These are phyloP conservation scores for Salix suchowensis DNA, from an alignment of 345 rosid genomes.

Conservation along the genomic window DNA sequence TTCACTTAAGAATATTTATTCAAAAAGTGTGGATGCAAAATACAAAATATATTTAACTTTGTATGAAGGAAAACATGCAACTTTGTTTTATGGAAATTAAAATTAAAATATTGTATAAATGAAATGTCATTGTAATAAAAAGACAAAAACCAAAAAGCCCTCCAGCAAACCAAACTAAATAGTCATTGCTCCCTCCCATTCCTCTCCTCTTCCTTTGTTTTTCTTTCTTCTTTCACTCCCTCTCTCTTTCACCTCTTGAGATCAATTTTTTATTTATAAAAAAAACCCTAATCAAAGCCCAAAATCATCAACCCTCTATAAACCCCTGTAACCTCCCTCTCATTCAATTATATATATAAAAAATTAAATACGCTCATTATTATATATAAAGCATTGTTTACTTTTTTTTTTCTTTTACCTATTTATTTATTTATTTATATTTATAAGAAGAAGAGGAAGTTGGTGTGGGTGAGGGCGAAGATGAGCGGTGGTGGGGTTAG, in stretches of 20 bases:
- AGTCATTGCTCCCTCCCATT: background rate
- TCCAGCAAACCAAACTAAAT: background rate
- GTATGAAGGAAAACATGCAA: no score
- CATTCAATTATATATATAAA: background rate
- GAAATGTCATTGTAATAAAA: background rate
- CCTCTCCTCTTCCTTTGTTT: background rate
- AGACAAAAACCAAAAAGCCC: slow-evolving; percentile 18
- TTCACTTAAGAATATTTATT: no score
- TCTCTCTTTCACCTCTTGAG: background rate
- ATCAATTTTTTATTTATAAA: background rate
- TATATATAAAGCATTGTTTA: background rate
- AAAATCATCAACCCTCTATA: background rate
- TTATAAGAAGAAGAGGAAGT: background rate
- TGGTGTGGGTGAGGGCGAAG: slow-evolving; percentile 31
- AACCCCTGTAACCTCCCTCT: background rate
- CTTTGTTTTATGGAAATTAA: no score
- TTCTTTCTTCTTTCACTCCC: background rate
- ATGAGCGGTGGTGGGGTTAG: slow-evolving; percentile 73
- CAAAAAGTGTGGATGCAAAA: no score
- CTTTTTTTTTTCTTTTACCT: background rate
- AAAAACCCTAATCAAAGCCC: background rate
- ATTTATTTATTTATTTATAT: background rate
- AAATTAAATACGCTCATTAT: no score
- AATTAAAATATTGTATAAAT: no score
- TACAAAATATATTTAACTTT: no score